Evolutionary conservation across 768 basidiomycete species (phyloP).

Genomic region (Leccinum boreale): DNA sequence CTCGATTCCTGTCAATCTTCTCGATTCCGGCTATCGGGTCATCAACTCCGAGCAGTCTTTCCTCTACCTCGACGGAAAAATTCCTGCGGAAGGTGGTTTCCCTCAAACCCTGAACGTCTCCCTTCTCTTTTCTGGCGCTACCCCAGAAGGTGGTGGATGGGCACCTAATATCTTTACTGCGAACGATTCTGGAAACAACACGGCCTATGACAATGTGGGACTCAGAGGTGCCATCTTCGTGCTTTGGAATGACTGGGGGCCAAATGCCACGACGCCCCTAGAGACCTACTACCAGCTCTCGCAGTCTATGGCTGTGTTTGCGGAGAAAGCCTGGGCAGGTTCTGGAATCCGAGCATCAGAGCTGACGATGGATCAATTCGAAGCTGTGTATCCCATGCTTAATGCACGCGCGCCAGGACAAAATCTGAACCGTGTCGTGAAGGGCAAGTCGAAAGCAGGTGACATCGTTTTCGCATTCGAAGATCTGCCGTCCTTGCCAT

Average conservation of each 20-base stretch:
- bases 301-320: conserved; percentile 38
- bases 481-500: conserved; percentile 13
- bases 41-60: conserved; percentile 37
- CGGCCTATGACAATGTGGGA: conserved; percentile 22
- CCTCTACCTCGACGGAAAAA: conserved; percentile 38
- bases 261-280: conserved; percentile 42
- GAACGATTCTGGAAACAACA: conserved; percentile 32
- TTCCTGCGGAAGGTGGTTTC: conserved; percentile 30
- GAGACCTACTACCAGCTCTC: conserved; percentile 44
- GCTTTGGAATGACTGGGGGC: conserved; percentile 45
- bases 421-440: conserved; percentile 41
- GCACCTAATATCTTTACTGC: conserved; percentile 35
- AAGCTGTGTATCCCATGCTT: conserved; percentile 33
- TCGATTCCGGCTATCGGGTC: conserved; percentile 33
- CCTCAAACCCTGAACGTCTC: conserved; percentile 32
- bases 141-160: conserved; percentile 31
- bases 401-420: conserved; percentile 42
- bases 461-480: conserved; percentile 31
- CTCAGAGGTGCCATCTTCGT: conserved; percentile 37
- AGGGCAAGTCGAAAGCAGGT: conserved; percentile 16
- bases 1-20: conserved; percentile 33
- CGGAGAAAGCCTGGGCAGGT: conserved; percentile 44
- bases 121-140: conserved; percentile 31
- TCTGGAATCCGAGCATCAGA: conserved; percentile 33
- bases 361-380: conserved; percentile 36